Evolutionary conservation across 2,329 filamentous ascomycete genomes (phyloP).

Genomic region (Metarhizium rileyi): DNA sequence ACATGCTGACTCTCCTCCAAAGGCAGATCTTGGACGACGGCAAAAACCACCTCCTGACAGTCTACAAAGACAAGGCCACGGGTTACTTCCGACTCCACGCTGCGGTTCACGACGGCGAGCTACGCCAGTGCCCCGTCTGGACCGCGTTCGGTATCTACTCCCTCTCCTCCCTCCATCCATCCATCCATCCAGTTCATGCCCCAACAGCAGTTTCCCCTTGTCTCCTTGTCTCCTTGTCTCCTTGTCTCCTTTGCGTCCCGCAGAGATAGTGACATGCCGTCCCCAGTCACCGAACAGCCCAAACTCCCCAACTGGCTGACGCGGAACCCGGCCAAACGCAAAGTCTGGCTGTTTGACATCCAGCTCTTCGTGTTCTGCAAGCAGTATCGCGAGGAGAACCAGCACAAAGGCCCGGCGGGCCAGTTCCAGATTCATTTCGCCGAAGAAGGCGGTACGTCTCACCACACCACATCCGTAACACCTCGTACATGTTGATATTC

Average conservation of each 20-base stretch:
- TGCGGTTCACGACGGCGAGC: slow-evolving; percentile 43
- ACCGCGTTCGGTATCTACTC: slow-evolving; percentile 54
- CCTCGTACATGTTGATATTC: too few relatives aligned
- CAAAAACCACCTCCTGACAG: slow-evolving; percentile 41
- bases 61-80: slow-evolving; percentile 41
- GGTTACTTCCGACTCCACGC: slow-evolving; percentile 45
- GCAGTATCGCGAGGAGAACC: slow-evolving; percentile 42
- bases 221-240: too few relatives aligned
- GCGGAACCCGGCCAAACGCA: slow-evolving; percentile 31
- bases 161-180: too few relatives aligned
- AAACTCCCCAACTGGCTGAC: slow-evolving; percentile 40
- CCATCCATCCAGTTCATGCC: too few relatives aligned
- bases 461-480: not conserved
- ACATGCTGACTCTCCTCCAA: not conserved
- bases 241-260: too few relatives aligned
- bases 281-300: slow-evolving; percentile 42
- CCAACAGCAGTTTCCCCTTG: too few relatives aligned
- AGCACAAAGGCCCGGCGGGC: slow-evolving; percentile 37
- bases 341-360: slow-evolving; percentile 43
- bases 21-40: slow-evolving; percentile 49
- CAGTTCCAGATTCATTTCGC: slow-evolving; percentile 43
- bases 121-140: slow-evolving; percentile 50
- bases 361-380: slow-evolving; percentile 50
- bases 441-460: slow-evolving; percentile 26
- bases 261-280: not conserved